phyloP scores from a whole-genome alignment of 2,329 filamentous ascomycete genomes.

The Fusarium penzigii region DNA sequence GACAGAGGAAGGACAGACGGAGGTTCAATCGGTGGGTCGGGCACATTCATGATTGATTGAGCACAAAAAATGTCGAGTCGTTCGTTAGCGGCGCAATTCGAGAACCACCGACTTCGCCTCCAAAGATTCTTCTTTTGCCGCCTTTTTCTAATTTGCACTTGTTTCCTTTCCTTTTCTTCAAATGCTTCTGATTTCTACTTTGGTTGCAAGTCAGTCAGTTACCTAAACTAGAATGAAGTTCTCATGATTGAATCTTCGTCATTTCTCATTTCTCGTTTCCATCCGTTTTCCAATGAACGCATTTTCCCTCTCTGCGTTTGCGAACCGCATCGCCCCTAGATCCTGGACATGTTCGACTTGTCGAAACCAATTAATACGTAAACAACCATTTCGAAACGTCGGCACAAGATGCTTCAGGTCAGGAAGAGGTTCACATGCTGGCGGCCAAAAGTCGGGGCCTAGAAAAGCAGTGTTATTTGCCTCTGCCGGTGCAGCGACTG shows the following conservation, averaged over 20 bases:
- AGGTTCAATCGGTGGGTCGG: constrained; percentile 28
- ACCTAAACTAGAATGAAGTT: too few species aligned
- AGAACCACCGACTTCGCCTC: too few species aligned
- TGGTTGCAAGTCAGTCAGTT: too few species aligned
- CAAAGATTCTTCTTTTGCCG: too few species aligned
- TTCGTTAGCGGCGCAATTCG: constrained; percentile 17
- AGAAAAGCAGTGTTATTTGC: constrained; percentile 46
- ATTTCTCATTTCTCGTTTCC: too few species aligned
- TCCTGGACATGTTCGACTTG: constrained; percentile 51
- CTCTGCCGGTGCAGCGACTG: constrained; percentile 51
- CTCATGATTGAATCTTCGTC: constrained; percentile 1
- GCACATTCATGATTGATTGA: constrained; percentile 10
- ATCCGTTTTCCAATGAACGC: constrained; percentile 40
- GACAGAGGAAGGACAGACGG: constrained; percentile 17
- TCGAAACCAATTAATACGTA: constrained; percentile 40
- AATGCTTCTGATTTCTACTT: too few species aligned
- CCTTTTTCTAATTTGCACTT: too few species aligned
- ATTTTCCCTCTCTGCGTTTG: constrained; percentile 40
- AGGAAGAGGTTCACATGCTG: constrained; percentile 24
- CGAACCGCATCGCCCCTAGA: constrained; percentile 39
- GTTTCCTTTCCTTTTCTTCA: too few species aligned
- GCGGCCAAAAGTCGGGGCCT: constrained; percentile 25
- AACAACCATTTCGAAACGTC: constrained; percentile 31
- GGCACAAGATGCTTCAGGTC: constrained; percentile 34
- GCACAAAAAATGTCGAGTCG: constrained; percentile 20